phyloP scores from a whole-genome alignment of 495 filamentous ascomycete genomes.

The Bathelium albidoporum region DNA sequence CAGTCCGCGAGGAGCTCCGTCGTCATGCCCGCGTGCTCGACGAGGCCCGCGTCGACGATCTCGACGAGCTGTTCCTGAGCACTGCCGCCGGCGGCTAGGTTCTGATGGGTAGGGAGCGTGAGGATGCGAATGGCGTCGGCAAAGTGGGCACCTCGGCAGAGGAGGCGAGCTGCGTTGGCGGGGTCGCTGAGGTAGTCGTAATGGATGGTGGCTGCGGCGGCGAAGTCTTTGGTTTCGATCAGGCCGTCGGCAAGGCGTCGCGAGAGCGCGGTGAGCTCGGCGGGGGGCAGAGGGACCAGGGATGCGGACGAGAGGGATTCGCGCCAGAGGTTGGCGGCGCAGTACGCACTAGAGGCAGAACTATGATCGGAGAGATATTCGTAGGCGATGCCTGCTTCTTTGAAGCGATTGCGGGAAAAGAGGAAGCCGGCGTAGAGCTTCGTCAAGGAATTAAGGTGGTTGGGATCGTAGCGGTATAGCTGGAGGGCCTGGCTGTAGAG shows the following conservation, averaged over 20 bases:
- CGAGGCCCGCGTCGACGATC: slow-evolving; percentile 66
- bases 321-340: slow-evolving; percentile 75
- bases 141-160: slow-evolving; percentile 79
- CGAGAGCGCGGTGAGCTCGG: slow-evolving; percentile 55
- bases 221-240: slow-evolving; percentile 70
- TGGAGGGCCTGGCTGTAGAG: slow-evolving; percentile 69
- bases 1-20: slow-evolving; percentile 91
- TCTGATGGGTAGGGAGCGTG: slow-evolving; percentile 54
- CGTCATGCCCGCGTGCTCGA: slow-evolving; percentile 62
- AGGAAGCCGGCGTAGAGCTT: slow-evolving; percentile 70
- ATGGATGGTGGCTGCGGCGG: slow-evolving; percentile 66
- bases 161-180: slow-evolving; percentile 51
- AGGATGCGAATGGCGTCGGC: slow-evolving; percentile 69
- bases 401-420: slow-evolving; percentile 58
- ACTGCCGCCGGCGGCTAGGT: slow-evolving; percentile 65
- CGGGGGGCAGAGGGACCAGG: slow-evolving; percentile 47
- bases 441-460: slow-evolving; percentile 52
- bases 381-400: slow-evolving; percentile 79
- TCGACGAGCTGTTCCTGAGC: slow-evolving; percentile 41
- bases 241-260: slow-evolving; percentile 57
- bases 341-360: slow-evolving; percentile 67
- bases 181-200: slow-evolving; percentile 68
- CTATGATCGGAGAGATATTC: slow-evolving; percentile 69
- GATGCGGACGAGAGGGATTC: slow-evolving; percentile 73
- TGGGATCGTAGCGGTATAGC: slow-evolving; percentile 71